Conservation (phyloP, 176 grass and related monocot genomes). For the Oryza punctata region DNA sequence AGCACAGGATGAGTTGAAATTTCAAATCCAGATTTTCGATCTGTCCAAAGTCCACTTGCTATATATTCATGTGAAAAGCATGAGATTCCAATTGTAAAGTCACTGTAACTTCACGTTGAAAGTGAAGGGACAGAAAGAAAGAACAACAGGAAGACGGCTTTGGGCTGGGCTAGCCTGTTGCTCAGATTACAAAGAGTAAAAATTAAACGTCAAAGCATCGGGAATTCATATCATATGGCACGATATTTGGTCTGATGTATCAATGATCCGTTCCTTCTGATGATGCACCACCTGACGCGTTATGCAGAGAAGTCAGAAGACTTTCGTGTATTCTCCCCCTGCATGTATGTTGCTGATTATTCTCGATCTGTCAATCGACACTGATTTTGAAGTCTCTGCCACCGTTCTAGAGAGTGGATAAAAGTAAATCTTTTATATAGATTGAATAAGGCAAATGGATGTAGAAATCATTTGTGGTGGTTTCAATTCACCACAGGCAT, state of each 20-base stretch:
- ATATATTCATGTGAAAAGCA: background rate
- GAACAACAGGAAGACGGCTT: background rate
- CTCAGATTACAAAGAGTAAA: background rate
- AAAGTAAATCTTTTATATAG: background rate
- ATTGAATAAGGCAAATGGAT: background rate
- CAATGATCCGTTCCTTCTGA: background rate
- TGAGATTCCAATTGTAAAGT: background rate
- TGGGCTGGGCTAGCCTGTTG: background rate
- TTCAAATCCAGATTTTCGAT: background rate
- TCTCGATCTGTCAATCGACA: background rate
- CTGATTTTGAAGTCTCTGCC: background rate
- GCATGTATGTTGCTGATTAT: background rate
- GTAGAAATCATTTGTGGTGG: background rate
- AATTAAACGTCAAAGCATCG: background rate
- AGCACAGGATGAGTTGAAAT: background rate
- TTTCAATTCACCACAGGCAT: background rate
- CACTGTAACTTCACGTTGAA: background rate
- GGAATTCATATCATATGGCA: background rate
- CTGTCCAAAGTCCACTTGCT: background rate
- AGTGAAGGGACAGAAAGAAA: background rate
- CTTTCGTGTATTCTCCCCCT: background rate
- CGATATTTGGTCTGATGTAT: background rate
- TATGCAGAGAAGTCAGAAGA: background rate
- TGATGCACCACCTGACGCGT: constrained; percentile 36
- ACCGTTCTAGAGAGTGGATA: background rate